Evolutionary conservation across 176 grass and related monocot genomes (phyloP).

Genomic region (Oryza nivara): DNA sequence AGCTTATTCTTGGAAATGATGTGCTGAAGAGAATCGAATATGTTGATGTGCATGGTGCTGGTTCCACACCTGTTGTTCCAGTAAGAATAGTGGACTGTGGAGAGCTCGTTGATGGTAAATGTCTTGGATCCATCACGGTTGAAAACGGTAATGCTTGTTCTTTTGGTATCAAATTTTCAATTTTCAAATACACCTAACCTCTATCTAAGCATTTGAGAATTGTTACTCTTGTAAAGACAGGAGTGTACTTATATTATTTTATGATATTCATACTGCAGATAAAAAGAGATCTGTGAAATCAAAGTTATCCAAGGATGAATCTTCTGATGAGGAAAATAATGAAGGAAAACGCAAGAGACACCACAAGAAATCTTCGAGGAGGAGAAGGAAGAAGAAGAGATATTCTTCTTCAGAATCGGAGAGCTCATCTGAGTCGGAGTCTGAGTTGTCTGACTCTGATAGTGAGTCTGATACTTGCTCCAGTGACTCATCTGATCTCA

Average conservation of each 20-base stretch:
- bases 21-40: slow-evolving; percentile 85
- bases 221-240: slow-evolving; percentile 26
- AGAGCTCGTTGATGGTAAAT: slow-evolving; percentile 62
- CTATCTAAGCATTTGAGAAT: background rate
- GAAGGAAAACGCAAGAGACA: slow-evolving; percentile 58
- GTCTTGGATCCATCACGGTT: slow-evolving; percentile 20
- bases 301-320: slow-evolving; percentile 56
- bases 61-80: slow-evolving; percentile 58
- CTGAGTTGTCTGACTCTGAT: slow-evolving; percentile 69
- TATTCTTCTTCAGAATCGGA: slow-evolving; percentile 87
- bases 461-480: slow-evolving; percentile 80
- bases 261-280: slow-evolving; percentile 44
- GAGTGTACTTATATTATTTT: slow-evolving; percentile 16
- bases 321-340: slow-evolving; percentile 57
- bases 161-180: background rate
- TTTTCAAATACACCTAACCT: background rate
- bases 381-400: slow-evolving; percentile 78
- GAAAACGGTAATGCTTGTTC: slow-evolving; percentile 53
- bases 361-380: slow-evolving; percentile 78
- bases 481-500: slow-evolving; percentile 73
- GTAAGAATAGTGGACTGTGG: slow-evolving; percentile 87
- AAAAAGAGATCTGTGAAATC: slow-evolving; percentile 74
- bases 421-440: slow-evolving; percentile 76
- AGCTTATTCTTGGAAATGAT: slow-evolving; percentile 80
- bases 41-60: slow-evolving; percentile 65